phyloP scores from a whole-genome alignment of 176 grass and related monocot species.

The Chloris gayana region DNA sequence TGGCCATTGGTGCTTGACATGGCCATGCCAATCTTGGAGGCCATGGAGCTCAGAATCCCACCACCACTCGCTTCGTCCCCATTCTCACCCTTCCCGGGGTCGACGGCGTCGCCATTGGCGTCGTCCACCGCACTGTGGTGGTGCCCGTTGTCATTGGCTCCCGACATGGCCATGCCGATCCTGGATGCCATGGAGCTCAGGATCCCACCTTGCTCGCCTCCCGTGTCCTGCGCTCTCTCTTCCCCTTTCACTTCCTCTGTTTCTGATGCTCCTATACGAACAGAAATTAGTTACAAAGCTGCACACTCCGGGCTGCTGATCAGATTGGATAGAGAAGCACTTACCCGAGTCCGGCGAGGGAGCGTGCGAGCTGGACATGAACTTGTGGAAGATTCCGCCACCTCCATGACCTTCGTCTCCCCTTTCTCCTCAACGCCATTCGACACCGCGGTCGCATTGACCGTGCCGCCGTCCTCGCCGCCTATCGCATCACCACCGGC shows the following conservation, averaged over 20 bases:
- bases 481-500: slow-evolving; percentile 17
- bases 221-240: background rate
- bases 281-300: background rate
- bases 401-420: background rate
- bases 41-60: slow-evolving; percentile 44
- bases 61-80: background rate
- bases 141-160: slow-evolving; percentile 21
- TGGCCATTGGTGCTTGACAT: slow-evolving; percentile 35
- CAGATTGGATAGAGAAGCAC: background rate
- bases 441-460: background rate
- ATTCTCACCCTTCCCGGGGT: background rate
- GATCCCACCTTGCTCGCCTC: slow-evolving; percentile 31
- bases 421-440: background rate
- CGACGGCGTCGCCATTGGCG: background rate
- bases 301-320: background rate
- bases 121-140: background rate
- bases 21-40: slow-evolving; percentile 45
- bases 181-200: slow-evolving; percentile 44
- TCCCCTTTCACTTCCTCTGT: slow-evolving; percentile 17
- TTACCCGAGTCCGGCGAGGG: background rate
- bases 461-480: slow-evolving; percentile 10
- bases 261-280: background rate
- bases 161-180: slow-evolving; percentile 46
- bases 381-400: slow-evolving; percentile 35
- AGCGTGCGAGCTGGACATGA: slow-evolving; percentile 37